phyloP scores from a whole-genome alignment of 495 filamentous ascomycete genomes.

The Penicillium malachiteum region DNA sequence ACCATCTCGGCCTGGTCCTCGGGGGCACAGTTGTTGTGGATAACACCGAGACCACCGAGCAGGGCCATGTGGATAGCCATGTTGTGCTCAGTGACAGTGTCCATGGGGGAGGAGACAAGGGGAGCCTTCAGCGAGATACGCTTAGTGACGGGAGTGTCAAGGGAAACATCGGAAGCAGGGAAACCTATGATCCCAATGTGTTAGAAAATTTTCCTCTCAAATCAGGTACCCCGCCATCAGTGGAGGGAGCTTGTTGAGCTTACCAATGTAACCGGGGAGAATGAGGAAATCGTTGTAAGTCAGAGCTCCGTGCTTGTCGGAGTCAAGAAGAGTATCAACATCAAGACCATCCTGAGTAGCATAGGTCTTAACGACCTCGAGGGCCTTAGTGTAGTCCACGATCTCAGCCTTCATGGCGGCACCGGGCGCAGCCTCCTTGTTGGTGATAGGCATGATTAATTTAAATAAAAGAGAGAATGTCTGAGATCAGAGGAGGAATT shows the following conservation, averaged over 20 bases:
- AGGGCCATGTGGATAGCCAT: conserved; percentile 99
- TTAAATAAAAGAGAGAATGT: conserved; percentile 34
- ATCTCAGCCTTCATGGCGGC: conserved; percentile 47
- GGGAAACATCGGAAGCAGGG: conserved; percentile 81
- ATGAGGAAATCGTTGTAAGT: conserved; percentile 79
- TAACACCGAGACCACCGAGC: conserved; percentile 92
- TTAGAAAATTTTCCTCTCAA: conserved; percentile 5
- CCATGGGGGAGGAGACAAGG: conserved; percentile 96
- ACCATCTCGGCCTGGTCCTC: conserved; percentile 99
- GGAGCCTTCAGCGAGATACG: conserved; percentile 91
- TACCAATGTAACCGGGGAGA: conserved; percentile 66
- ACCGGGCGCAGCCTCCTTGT: conserved; percentile 54
- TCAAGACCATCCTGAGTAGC: conserved; percentile 76
- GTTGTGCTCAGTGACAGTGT: conserved; percentile 97
- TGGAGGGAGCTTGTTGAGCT: conserved; percentile 15
- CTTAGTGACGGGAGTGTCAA: conserved; percentile 92
- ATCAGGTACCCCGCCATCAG: conserved; percentile 1
- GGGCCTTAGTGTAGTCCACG: conserved; percentile 62
- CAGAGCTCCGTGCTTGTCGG: conserved; percentile 82
- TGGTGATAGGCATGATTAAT: conserved; percentile 66
- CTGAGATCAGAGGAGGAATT: conserved; percentile 8
- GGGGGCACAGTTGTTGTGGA: conserved; percentile 97
- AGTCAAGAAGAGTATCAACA: conserved; percentile 78
- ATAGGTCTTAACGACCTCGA: conserved; percentile 76
- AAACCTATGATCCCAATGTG: conserved; percentile 56